Percentiles rank a stretch among this genome's conserved stretches.
Conservation (phyloP, 1,284 basidiomycete genomes). For the Erythrobasidium hasegawianum region DNA sequence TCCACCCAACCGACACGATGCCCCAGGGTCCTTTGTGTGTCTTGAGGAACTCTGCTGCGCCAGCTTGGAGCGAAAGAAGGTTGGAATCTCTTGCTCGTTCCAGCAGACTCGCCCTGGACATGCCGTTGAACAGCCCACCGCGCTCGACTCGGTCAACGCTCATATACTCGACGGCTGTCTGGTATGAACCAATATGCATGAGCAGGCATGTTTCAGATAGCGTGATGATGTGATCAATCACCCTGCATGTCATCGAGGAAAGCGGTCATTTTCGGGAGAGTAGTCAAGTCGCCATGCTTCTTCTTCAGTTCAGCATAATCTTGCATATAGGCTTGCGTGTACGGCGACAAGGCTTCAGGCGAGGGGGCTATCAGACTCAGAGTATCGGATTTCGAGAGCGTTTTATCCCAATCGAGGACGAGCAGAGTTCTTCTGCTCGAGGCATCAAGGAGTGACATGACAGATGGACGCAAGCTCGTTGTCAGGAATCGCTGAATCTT, state of each 20-base stretch:
- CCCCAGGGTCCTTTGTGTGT: slow-evolving; percentile 17
- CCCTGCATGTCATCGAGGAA: slow-evolving; percentile 25
- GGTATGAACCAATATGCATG: not conserved
- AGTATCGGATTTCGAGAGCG: slow-evolving; percentile 16
- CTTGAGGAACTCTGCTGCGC: slow-evolving; percentile 17
- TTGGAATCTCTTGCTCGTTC: slow-evolving; percentile 5
- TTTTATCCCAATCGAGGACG: slow-evolving; percentile 28
- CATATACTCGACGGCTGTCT: slow-evolving; percentile 17
- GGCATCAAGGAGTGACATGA: no score
- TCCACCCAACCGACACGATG: slow-evolving; percentile 33
- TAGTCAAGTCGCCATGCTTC: slow-evolving; percentile 8
- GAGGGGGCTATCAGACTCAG: slow-evolving; percentile 27
- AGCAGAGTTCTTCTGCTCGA: slow-evolving; percentile 1
- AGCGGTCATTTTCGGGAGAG: slow-evolving; percentile 14
- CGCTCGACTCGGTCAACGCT: slow-evolving; percentile 31
- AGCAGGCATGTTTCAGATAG: no score
- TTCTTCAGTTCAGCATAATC: slow-evolving; percentile 14
- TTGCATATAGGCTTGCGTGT: slow-evolving; percentile 15
- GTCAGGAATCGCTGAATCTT: no score
- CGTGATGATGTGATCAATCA: not conserved
- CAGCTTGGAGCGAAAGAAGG: slow-evolving; percentile 6
- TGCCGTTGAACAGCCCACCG: slow-evolving; percentile 23
- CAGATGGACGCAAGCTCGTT: no score
- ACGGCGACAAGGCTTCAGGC: slow-evolving; percentile 18
- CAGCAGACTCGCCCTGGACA: slow-evolving; percentile 16